Evolutionary conservation across 2,329 filamentous ascomycete species (phyloP), one percentile per base, ranked within the genome.

Genomic region (Aureobasidium pullulans): DNA sequence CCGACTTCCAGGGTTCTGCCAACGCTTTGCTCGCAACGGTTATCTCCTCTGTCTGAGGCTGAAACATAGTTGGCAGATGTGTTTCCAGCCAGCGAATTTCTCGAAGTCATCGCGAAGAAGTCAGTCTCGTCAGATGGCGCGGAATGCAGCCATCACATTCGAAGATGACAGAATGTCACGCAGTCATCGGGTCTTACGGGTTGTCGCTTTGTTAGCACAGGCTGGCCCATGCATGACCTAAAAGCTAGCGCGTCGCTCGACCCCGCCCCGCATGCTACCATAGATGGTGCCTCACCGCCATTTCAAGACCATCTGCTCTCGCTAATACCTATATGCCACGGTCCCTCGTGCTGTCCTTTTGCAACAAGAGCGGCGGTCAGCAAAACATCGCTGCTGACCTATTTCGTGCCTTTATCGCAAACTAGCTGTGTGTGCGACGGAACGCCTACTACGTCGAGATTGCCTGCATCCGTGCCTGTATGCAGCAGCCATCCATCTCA

Each of bases 251-350:
- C 39, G 34, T 48, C 15, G 31, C 11, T 57, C 7, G 43, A 57
- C 29, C 56, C 59, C 32, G 53, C 63, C 43, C 57, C 50, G 48
- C 62, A 65, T 19, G 62, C 57, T 37, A 65, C 59, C 46, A 60
- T 39, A 34, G 64, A 68, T 39, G 53, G 43, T 32, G 62, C 62
- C 16, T 44, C 62, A 66, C 57, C 36, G 46, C 39, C 61, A 64
- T 57, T 57, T 57, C 34, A 39, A 40, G 43, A 31, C 29, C 40
- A 28, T 57, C 40, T 5, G 16, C 42, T 44, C 40, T 48, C 43
- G 54, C 43, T 57, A 57, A 47, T 57, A 57, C 42, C 54, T 57
- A 48, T 47, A 48, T 48, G 54, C 54, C 36, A 40, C 43, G 43
- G 34, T 43, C 42, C 29, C 54, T 48, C 54, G 42, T 47, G 42